A percentile compares a stretch with the other conserved stretches of the same genome.
Conservation (phyloP, 192 early-diverging fungal species). For the Rhizophagus clarus region DNA sequence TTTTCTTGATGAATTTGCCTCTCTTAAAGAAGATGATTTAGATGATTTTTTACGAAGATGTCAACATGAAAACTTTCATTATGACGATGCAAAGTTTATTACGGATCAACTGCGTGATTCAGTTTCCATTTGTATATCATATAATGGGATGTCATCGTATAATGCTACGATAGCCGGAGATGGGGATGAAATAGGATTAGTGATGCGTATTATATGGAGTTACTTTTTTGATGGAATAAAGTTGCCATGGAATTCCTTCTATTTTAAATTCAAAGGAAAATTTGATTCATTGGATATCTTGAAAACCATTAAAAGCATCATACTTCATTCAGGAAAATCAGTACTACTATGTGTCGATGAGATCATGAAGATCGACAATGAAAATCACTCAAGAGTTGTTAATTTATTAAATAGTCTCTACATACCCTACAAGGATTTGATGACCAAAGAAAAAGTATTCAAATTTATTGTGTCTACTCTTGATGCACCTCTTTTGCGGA, state of each 20-base stretch:
- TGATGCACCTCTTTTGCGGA: background rate
- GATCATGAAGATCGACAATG: background rate
- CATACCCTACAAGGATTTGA: background rate
- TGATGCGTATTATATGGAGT: background rate
- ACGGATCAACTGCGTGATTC: no score
- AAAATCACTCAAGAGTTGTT: background rate
- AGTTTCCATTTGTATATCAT: no score
- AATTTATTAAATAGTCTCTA: background rate
- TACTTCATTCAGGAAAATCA: background rate
- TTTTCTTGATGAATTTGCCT: conserved; percentile 12
- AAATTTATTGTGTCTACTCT: background rate
- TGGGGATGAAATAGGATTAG: background rate
- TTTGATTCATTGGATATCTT: background rate
- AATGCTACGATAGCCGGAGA: no score
- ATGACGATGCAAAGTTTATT: no score
- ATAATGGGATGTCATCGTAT: no score
- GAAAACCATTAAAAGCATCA: background rate
- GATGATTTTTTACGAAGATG: no score
- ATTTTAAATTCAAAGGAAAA: background rate
- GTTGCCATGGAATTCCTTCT: background rate
- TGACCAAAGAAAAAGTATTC: background rate
- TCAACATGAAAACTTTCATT: no score
- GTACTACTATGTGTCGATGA: background rate
- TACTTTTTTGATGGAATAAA: background rate
- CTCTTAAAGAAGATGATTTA: background rate